These are phyloP conservation scores for Ustilago vetiveriae DNA, from an alignment of 1,284 basidiomycete genomes.

Conservation along the genomic window DNA sequence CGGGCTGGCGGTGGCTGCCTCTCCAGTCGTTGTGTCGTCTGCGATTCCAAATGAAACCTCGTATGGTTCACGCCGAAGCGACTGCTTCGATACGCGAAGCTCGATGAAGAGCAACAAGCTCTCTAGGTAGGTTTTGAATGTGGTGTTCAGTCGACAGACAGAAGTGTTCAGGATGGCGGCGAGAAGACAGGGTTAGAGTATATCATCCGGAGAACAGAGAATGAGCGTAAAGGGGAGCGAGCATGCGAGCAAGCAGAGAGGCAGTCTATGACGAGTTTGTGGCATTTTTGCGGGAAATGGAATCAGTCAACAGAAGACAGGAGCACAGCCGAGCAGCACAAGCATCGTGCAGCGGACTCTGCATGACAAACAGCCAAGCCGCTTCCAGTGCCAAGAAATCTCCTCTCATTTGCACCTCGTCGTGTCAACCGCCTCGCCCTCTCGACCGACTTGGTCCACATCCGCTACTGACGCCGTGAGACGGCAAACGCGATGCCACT, in stretches of 20 bases:
- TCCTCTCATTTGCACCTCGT: not conserved
- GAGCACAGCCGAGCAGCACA: slow-evolving; percentile 4
- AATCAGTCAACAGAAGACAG: not conserved
- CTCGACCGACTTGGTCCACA: not conserved
- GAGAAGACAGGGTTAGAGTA: not conserved
- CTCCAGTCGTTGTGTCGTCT: too few species aligned
- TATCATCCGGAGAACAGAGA: too few species aligned
- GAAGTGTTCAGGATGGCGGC: not conserved
- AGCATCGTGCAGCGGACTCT: not conserved
- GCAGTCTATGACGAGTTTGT: slow-evolving; percentile 17
- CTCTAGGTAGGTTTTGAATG: too few species aligned
- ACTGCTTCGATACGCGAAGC: too few species aligned
- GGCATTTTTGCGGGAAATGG: not conserved
- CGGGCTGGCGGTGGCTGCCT: not conserved
- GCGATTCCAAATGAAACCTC: too few species aligned
- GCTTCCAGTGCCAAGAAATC: slow-evolving; percentile 4
- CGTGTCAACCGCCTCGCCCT: too few species aligned
- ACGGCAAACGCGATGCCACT: too few species aligned
- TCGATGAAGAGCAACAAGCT: too few species aligned
- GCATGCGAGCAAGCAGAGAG: not conserved
- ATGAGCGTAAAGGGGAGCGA: too few species aligned
- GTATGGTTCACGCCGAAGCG: too few species aligned
- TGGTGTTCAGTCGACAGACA: not conserved
- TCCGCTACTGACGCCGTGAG: too few species aligned
- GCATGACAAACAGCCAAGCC: not conserved